Conservation (phyloP, 2,329 filamentous ascomycete genomes). For the Ophiostoma ulmi region DNA sequence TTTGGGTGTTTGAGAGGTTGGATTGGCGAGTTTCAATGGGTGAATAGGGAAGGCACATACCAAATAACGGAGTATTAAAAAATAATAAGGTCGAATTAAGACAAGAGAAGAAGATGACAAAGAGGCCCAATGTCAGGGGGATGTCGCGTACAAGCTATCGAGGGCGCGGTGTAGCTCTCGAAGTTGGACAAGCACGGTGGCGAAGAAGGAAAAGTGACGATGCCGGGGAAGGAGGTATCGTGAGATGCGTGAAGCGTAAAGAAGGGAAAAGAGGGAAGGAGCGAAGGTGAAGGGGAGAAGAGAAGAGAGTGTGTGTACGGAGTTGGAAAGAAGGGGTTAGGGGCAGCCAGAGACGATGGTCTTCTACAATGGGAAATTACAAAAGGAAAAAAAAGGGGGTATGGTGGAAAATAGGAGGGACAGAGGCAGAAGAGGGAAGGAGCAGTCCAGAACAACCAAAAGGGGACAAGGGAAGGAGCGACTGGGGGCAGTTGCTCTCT, state of each 20-base stretch:
- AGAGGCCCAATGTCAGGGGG: constrained; percentile 15
- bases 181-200: constrained; percentile 20
- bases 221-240: constrained; percentile 19
- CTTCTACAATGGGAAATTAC: constrained; percentile 29
- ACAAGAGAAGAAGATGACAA: constrained; percentile 16
- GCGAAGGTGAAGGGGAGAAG: constrained; percentile 17
- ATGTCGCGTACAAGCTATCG: constrained; percentile 21
- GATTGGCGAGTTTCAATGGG: constrained; percentile 17
- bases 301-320: constrained; percentile 11
- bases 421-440: constrained; percentile 16
- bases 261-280: constrained; percentile 13
- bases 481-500: background rate
- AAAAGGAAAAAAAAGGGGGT: constrained; percentile 26
- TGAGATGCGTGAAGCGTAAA: constrained; percentile 19
- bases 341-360: constrained; percentile 22
- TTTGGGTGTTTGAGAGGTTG: background rate
- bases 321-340: constrained; percentile 21
- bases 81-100: constrained; percentile 18
- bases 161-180: constrained; percentile 19
- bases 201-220: constrained; percentile 11
- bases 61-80: constrained; percentile 20
- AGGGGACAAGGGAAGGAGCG: constrained; percentile 11
- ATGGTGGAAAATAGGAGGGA: constrained; percentile 23
- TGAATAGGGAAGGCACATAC: constrained; percentile 18
- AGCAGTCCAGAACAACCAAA: background rate